Base-by-base conservation (phyloP, 148 eudicot species). In the Fagopyrum homotropicum region DNA sequence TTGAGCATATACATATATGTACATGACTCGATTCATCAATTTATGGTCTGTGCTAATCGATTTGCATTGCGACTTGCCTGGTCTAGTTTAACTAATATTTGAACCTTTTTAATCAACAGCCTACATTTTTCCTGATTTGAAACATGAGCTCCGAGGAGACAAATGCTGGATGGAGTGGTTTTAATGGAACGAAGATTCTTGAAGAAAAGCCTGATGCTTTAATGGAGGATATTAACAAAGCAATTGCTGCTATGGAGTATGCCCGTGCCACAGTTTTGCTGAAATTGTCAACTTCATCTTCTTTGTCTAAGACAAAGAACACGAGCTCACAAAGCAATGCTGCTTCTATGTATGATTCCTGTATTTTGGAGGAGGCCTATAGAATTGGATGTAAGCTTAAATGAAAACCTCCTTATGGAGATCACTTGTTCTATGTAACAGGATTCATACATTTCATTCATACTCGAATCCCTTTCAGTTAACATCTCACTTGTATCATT, bases 281-380 rank as follows among this genome's bases (percentile, higher is more conserved):
- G 29, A 68, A 78, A 30, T 70, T 86, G 72, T 56, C 61, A 7
- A 30, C 61, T 56, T 6, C 61, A 56, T 69, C 87, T 9, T 73
- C 79, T 30, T 17, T 73, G 10, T 47, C 75, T 29, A n/a, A 22
- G 9, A 0, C 61, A 56, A 86, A 76, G 80, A 74, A 26, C 49
- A 85, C 78, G 75, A 79, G 43, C 82, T 54, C 71, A 11, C 68
- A 73, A 52, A 60, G 9, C 50, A 84, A 60, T 26, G 9, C 61
- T 5, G 46, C 75, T 43, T 12, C 86, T 7, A 75, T 80, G 11
- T 89, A 88, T 75, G 89, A 91, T 77, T 80, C 86, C 22, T 74
- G 72, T 46, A 84, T 77, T 77, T 93, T 90, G 5, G 91, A 91
- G 77, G 88, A 91, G 81, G 88, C 91, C 76, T 89, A 87, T 75